A percentile compares a stretch with the other conserved stretches of the same genome.
Evolutionary conservation across 805 yeast species (phyloP).

Genomic region (Candida golubevii): DNA sequence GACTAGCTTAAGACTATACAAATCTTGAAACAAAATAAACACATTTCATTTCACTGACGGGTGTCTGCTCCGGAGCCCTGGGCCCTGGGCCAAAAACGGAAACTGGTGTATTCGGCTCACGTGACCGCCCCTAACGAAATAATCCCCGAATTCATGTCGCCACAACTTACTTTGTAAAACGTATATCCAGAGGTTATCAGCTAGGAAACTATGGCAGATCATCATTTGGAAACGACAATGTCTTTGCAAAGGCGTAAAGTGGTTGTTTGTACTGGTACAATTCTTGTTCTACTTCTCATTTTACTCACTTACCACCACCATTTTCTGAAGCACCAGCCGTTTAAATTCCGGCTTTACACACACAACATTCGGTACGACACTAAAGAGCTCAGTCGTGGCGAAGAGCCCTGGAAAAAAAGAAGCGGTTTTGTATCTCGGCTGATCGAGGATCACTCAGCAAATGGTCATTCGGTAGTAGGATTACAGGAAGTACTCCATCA

Average conservation of each 20-base stretch:
- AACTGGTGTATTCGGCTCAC: no score
- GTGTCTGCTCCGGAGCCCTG: no score
- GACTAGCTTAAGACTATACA: no score
- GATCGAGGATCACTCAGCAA: slow-evolving; percentile 35
- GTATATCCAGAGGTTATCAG: no score
- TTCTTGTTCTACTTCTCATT: neutral
- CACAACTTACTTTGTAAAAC: no score
- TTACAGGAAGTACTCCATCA: slow-evolving; percentile 37
- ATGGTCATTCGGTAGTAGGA: slow-evolving; percentile 34
- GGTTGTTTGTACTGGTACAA: neutral
- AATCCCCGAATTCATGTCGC: no score
- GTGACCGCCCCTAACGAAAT: no score
- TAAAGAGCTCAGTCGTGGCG: slow-evolving; percentile 30
- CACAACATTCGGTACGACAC: slow-evolving; percentile 47
- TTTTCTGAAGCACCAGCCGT: neutral
- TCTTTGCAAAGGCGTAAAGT: neutral
- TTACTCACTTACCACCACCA: neutral
- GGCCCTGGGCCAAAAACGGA: no score
- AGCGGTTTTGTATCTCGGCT: slow-evolving; percentile 34
- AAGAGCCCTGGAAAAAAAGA: slow-evolving; percentile 44
- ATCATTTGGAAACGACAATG: no score
- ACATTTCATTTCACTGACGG: no score
- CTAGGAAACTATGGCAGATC: no score
- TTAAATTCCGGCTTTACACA: slow-evolving; percentile 25
- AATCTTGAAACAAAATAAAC: no score